phyloP scores from a whole-genome alignment of 2,329 filamentous ascomycete species.

The Beauveria asiatica region DNA sequence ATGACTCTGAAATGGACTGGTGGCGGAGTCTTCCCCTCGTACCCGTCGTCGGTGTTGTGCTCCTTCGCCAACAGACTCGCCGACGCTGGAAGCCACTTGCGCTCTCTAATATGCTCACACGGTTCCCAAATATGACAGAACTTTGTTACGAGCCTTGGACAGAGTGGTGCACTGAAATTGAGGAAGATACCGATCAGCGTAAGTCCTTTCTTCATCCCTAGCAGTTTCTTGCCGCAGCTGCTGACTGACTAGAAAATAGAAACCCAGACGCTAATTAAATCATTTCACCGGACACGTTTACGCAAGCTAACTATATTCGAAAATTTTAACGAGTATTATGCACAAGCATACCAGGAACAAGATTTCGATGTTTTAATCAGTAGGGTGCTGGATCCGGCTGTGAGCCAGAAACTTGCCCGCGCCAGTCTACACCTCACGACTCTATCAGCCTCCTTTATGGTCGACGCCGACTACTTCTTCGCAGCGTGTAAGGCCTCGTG shows the following conservation, averaged over 20 bases:
- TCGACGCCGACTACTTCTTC: constrained; percentile 25
- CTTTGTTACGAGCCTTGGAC: constrained; percentile 32
- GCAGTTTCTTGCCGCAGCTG: constrained; percentile 12
- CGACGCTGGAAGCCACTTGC: constrained; percentile 25
- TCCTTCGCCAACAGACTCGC: constrained; percentile 30
- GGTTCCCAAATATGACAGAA: constrained; percentile 27
- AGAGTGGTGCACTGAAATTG: constrained; percentile 18
- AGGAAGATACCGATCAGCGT: constrained; percentile 21
- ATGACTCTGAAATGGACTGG: constrained; percentile 22
- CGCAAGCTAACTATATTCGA: constrained; percentile 26
- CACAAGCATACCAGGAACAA: constrained; percentile 11
- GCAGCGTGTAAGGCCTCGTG: constrained; percentile 14
- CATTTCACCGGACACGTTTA: constrained; percentile 18
- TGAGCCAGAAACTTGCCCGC: constrained; percentile 22
- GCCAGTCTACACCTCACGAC: constrained; percentile 21
- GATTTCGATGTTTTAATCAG: constrained; percentile 1
- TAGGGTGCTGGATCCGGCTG: constrained; percentile 16
- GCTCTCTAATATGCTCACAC: constrained; percentile 25
- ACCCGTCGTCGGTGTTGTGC: constrained; percentile 23
- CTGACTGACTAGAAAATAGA: constrained; percentile 12
- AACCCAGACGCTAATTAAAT: constrained; percentile 20
- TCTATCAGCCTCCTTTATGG: constrained; percentile 25
- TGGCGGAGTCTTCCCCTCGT: constrained; percentile 26
- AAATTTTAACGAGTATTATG: constrained; percentile 26
- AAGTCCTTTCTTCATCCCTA: constrained; percentile 15